Evolutionary conservation across 805 yeast genomes (phyloP).

Genomic region (Saturnispora silvae): DNA sequence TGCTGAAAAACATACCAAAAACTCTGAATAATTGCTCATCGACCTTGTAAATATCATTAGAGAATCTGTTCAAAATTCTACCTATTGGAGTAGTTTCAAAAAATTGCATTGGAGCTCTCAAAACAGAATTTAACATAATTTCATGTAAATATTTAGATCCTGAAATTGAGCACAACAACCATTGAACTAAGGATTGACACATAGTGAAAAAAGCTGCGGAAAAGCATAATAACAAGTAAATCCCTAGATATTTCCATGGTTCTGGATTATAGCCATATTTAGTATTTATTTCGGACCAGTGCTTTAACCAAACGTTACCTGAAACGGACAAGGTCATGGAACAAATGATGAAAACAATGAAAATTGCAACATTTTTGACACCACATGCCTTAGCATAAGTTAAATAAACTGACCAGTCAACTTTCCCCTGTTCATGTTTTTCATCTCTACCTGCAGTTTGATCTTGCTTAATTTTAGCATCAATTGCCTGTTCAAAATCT

Average conservation of each 20-base stretch:
- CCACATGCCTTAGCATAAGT: conserved; percentile 87
- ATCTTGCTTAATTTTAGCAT: conserved; percentile 29
- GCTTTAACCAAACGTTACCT: conserved; percentile 87
- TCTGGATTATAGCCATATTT: conserved; percentile 59
- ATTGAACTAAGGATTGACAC: conserved; percentile 55
- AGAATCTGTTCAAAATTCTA: conserved; percentile 79
- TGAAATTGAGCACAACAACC: conserved; percentile 73
- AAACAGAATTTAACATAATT: conserved; percentile 57
- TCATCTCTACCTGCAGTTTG: conserved; percentile 46
- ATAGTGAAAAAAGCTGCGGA: conserved; percentile 50
- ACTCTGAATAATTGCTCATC: conserved; percentile 71
- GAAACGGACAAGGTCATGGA: conserved; percentile 53
- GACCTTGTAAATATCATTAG: conserved; percentile 81
- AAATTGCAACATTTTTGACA: conserved; percentile 47
- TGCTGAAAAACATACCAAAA: conserved; percentile 56
- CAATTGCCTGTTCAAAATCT: conserved; percentile 28
- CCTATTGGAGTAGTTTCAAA: conserved; percentile 96
- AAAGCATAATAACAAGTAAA: conserved; percentile 69
- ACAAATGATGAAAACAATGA: conserved; percentile 42
- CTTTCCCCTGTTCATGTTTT: conserved; percentile 87
- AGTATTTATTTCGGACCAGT: conserved; percentile 91
- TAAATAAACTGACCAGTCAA: conserved; percentile 73
- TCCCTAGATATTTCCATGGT: conserved; percentile 58
- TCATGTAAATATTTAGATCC: conserved; percentile 73
- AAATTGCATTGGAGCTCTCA: conserved; percentile 90